A percentile compares a stretch with the other conserved stretches of the same genome.
Conservation (phyloP, 768 basidiomycete species). For the Cystofilobasidium capitatum region DNA sequence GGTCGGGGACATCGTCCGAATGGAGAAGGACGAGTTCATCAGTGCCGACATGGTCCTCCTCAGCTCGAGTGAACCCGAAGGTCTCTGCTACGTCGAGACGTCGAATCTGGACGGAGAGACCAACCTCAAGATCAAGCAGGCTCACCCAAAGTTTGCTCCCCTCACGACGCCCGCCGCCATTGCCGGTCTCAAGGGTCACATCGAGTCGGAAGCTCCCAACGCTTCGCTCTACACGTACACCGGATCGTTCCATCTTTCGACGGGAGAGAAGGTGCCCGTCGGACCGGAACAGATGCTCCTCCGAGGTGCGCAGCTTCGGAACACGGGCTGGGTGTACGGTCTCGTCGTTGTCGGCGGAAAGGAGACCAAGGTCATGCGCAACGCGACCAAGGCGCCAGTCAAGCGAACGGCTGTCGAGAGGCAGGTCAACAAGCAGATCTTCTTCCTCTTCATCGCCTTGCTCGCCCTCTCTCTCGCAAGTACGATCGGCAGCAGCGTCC, state of each 20-base stretch:
- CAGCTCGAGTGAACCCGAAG: constrained; percentile 88
- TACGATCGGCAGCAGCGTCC: constrained; percentile 81
- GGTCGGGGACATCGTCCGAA: constrained; percentile 84
- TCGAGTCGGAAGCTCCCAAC: constrained; percentile 94
- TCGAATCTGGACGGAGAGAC: constrained; percentile 97
- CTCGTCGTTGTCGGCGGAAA: constrained; percentile 90
- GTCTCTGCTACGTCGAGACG: constrained; percentile 94
- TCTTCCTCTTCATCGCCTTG: constrained; percentile 83
- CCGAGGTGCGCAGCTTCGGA: constrained; percentile 87
- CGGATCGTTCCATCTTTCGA: constrained; percentile 47
- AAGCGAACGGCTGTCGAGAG: constrained; percentile 92
- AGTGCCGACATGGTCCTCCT: constrained; percentile 86
- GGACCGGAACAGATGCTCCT: constrained; percentile 91
- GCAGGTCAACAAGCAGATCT: constrained; percentile 91
- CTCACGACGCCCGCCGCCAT: constrained; percentile 71
- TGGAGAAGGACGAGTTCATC: constrained; percentile 88
- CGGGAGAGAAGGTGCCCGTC: constrained; percentile 69
- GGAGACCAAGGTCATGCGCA: constrained; percentile 96
- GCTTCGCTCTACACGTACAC: constrained; percentile 96
- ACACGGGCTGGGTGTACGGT: constrained; percentile 94
- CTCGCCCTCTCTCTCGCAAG: constrained; percentile 81
- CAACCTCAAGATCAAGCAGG: constrained; percentile 97
- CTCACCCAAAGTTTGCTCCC: constrained; percentile 64
- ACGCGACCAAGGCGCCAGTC: constrained; percentile 94
- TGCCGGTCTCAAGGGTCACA: constrained; percentile 61